Evolutionary conservation across 148 eudicot species (phyloP).

Genomic region (Chenopodium berlandieri): DNA sequence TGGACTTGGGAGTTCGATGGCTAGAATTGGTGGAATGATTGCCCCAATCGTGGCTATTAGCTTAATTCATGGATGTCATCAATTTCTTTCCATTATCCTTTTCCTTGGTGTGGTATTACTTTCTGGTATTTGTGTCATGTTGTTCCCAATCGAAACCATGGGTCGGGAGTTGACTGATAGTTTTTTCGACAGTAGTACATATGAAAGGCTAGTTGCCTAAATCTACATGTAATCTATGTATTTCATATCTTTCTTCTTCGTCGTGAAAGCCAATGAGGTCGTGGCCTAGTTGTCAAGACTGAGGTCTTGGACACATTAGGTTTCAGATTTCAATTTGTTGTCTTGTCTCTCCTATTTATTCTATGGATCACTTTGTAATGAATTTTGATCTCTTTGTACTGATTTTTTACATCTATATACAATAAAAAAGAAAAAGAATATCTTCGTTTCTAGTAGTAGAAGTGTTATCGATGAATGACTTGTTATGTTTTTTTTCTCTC

Average conservation of each 20-base stretch:
- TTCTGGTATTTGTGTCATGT: conserved; percentile 53
- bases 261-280: conserved; percentile 4
- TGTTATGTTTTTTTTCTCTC: too few species aligned
- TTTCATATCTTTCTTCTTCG: not conserved
- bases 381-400: too few species aligned
- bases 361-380: too few species aligned
- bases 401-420: not conserved
- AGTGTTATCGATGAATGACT: too few species aligned
- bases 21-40: conserved; percentile 77
- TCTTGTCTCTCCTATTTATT: not conserved
- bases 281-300: not conserved
- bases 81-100: conserved; percentile 44
- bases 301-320: conserved; percentile 4
- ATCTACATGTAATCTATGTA: not conserved
- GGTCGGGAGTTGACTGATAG: conserved; percentile 58
- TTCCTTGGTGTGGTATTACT: conserved; percentile 55
- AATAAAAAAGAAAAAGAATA: too few species aligned
- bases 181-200: conserved; percentile 19
- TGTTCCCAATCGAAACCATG: conserved; percentile 70
- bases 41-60: conserved; percentile 74
- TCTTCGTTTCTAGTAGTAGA: too few species aligned
- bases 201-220: conserved; percentile 5
- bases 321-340: conserved; percentile 8
- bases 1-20: conserved; percentile 73
- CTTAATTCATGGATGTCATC: conserved; percentile 66